These are phyloP conservation scores for Prunus salicina DNA, from an alignment of 306 rosid species.

Conservation along the genomic window DNA sequence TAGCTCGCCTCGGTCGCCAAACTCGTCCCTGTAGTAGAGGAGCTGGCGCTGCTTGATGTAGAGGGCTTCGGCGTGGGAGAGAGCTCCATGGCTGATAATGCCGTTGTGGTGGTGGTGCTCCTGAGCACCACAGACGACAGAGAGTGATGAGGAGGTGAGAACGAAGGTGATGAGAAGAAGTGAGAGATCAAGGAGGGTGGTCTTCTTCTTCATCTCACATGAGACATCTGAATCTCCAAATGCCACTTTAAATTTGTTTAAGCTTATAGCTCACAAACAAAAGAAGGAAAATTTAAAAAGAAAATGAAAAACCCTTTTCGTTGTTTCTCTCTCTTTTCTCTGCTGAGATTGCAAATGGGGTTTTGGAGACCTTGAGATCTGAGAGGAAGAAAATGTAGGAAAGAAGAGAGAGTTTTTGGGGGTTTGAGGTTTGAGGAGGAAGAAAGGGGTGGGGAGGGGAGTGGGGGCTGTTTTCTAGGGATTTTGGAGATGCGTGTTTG, in stretches of 20 bases:
- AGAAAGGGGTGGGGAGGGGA: conserved; percentile 3
- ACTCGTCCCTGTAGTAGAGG: conserved; percentile 78
- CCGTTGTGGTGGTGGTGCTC: background rate
- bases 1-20: conserved; percentile 74
- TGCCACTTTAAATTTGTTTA: conserved; percentile 23
- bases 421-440: conserved; percentile 12
- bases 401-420: background rate
- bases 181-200: conserved; percentile 26
- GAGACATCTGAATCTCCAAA: conserved; percentile 57
- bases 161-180: conserved; percentile 25
- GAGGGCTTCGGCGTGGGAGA: conserved; percentile 44
- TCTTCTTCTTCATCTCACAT: conserved; percentile 87
- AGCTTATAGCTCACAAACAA: background rate
- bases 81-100: conserved; percentile 46
- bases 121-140: conserved; percentile 11
- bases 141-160: conserved; percentile 14
- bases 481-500: conserved; percentile 55
- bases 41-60: conserved; percentile 81
- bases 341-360: conserved; percentile 16
- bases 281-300: background rate
- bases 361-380: conserved; percentile 22
- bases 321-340: background rate
- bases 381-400: background rate
- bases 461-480: conserved; percentile 45
- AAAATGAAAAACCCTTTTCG: background rate